Evolutionary conservation across 257 asterid species (phyloP).

Genomic region (Henckelia pumila): DNA sequence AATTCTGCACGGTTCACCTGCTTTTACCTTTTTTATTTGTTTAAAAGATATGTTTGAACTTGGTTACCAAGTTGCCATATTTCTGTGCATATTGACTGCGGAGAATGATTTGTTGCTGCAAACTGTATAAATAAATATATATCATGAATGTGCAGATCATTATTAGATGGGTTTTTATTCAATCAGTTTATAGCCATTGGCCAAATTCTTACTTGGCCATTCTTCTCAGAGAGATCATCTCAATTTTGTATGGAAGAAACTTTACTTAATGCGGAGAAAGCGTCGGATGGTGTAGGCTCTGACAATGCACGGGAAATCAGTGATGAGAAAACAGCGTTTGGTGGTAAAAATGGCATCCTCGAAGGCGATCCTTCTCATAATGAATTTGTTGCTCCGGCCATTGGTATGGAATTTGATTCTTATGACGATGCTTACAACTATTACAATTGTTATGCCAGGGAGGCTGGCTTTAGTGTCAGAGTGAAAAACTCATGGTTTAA

Average conservation of each 20-base stretch:
- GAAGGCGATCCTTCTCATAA: constrained; percentile 29
- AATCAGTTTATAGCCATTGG: background rate
- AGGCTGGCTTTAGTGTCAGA: constrained; percentile 72
- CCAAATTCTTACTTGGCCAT: background rate
- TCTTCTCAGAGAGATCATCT: constrained; percentile 22
- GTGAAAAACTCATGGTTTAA: constrained; percentile 87
- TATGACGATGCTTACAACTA: constrained; percentile 84
- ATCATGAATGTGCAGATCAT: background rate
- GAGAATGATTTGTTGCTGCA: background rate
- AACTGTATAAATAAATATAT: background rate
- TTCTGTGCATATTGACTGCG: background rate
- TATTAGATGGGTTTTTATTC: background rate
- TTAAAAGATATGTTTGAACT: too few species aligned
- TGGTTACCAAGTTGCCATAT: background rate
- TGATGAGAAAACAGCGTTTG: constrained; percentile 14
- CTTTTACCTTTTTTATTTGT: too few species aligned
- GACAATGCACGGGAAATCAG: constrained; percentile 26
- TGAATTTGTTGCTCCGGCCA: constrained; percentile 61
- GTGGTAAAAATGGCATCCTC: constrained; percentile 28
- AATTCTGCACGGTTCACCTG: too few species aligned
- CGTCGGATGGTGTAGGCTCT: constrained; percentile 25
- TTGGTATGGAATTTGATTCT: constrained; percentile 80
- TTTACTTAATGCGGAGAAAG: constrained; percentile 36
- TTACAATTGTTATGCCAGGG: constrained; percentile 66
- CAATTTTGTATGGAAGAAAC: constrained; percentile 51